phyloP scores from a whole-genome alignment of 805 yeast genomes.

The Diddensiella caesifluorescens region DNA sequence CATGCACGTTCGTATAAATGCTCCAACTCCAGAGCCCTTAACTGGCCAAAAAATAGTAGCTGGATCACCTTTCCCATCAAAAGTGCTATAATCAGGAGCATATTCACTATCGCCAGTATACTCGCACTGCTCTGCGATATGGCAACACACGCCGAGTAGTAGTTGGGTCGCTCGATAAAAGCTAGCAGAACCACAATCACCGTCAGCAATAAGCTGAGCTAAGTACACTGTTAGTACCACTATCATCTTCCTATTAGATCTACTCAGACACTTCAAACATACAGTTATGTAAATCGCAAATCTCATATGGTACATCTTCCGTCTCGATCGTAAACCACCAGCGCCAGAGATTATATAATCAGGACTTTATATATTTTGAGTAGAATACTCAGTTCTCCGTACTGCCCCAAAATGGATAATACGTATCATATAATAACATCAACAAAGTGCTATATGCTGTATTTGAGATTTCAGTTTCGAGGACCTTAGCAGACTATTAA shows the following conservation, averaged over 20 bases:
- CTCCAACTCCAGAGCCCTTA: constrained; percentile 70
- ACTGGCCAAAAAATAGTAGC: constrained; percentile 53
- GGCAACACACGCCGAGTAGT: constrained; percentile 45
- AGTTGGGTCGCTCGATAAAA: constrained; percentile 42
- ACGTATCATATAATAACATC: too few relatives aligned
- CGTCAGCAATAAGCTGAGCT: constrained; percentile 26
- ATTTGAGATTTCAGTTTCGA: too few relatives aligned
- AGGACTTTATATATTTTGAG: too few relatives aligned
- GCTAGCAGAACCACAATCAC: constrained; percentile 35
- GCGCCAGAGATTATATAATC: too few relatives aligned
- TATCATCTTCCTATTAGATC: constrained; percentile 33
- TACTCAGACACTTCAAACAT: constrained; percentile 21
- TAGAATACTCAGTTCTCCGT: too few relatives aligned
- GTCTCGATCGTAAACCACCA: too few relatives aligned
- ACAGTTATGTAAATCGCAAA: constrained; percentile 25
- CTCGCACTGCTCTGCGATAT: constrained; percentile 48
- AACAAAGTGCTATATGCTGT: too few relatives aligned
- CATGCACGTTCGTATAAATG: constrained; percentile 64
- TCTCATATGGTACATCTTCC: constrained; percentile 20
- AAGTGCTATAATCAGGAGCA: constrained; percentile 20
- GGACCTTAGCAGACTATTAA: too few relatives aligned
- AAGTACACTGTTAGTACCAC: constrained; percentile 27
- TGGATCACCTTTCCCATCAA: constrained; percentile 19
- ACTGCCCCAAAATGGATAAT: too few relatives aligned
- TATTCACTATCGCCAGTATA: constrained; percentile 38